Conservation (phyloP, 202 grass and related monocot species). For the Panicum virgatum region DNA sequence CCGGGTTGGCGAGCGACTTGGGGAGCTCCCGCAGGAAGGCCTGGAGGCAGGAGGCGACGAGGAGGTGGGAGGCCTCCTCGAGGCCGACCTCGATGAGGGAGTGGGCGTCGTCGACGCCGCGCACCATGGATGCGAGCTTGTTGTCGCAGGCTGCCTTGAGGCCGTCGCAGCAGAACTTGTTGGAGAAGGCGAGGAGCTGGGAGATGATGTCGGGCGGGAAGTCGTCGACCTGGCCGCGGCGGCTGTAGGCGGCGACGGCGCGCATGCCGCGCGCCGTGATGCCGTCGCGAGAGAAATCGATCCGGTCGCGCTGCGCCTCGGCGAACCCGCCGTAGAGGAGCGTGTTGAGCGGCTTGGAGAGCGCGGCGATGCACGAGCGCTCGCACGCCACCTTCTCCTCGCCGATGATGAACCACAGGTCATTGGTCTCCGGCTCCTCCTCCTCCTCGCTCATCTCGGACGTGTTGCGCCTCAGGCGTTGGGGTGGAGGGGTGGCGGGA, state of each 20-base stretch:
- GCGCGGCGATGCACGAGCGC: constrained; percentile 74
- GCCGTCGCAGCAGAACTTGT: constrained; percentile 94
- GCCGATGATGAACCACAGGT: constrained; percentile 88
- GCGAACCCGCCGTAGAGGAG: constrained; percentile 91
- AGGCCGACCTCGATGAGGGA: constrained; percentile 77
- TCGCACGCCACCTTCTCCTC: constrained; percentile 84
- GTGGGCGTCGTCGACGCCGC: constrained; percentile 57
- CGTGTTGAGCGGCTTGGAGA: constrained; percentile 79
- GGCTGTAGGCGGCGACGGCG: constrained; percentile 70
- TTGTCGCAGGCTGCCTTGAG: constrained; percentile 79
- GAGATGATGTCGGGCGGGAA: constrained; percentile 61
- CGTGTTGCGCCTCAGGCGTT: constrained; percentile 25
- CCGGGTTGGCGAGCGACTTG: constrained; percentile 61
- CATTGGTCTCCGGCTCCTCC: constrained; percentile 44
- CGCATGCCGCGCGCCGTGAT: constrained; percentile 72
- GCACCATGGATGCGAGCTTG: constrained; percentile 67
- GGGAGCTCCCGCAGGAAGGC: constrained; percentile 94
- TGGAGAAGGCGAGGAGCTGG: constrained; percentile 80
- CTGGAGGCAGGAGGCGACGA: constrained; percentile 84
- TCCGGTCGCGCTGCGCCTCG: constrained; percentile 73
- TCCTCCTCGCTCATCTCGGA: neutral
- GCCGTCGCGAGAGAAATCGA: constrained; percentile 77
- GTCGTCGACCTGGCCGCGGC: constrained; percentile 52
- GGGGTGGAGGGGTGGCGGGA: constrained; percentile 7
- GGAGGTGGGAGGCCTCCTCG: constrained; percentile 71